phyloP scores from a whole-genome alignment of 108 stramenopile species.

The Conticribra guillardii region DNA sequence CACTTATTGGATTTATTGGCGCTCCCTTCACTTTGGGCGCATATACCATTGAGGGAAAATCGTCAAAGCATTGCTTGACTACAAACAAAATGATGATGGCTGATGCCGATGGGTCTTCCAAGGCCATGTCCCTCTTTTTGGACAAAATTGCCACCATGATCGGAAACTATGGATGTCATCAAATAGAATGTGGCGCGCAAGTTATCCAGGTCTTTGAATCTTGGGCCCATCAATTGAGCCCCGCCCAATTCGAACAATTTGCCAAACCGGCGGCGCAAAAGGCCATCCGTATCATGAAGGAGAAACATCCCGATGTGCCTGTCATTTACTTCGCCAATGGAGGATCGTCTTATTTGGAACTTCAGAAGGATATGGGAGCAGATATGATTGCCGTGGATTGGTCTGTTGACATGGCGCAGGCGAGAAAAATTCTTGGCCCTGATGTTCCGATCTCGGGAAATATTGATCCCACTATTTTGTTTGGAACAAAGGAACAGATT shows the following conservation, averaged over 20 bases:
- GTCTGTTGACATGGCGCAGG: constrained; percentile 86
- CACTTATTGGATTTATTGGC: constrained; percentile 98
- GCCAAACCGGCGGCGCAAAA: constrained; percentile 91
- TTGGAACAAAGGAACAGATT: constrained; percentile 90
- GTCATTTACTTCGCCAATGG: constrained; percentile 99
- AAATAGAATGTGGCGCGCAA: constrained; percentile 97
- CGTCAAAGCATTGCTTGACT: constrained; percentile 79
- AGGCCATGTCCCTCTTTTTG: constrained; percentile 76
- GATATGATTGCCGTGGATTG: constrained; percentile 94
- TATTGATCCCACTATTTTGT: constrained; percentile 94
- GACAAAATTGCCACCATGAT: constrained; percentile 91
- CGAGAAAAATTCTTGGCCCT: constrained; percentile 83
- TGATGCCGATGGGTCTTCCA: constrained; percentile 69
- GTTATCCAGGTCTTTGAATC: constrained; percentile 99
- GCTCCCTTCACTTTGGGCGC: constrained; percentile 97
- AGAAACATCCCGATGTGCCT: constrained; percentile 88
- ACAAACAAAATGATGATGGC: constrained; percentile 94
- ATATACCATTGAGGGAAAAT: constrained; percentile 96
- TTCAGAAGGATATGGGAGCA: constrained; percentile 88
- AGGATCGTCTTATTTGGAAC: constrained; percentile 91
- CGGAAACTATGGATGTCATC: constrained; percentile 93
- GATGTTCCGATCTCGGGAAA: constrained; percentile 90
- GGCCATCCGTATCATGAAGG: constrained; percentile 90
- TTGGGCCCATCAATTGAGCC: constrained; percentile 95
- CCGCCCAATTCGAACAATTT: constrained; percentile 81